These are phyloP conservation scores for Passalora sequoiae DNA, from an alignment of 2,329 filamentous ascomycete species.

Conservation along the genomic window DNA sequence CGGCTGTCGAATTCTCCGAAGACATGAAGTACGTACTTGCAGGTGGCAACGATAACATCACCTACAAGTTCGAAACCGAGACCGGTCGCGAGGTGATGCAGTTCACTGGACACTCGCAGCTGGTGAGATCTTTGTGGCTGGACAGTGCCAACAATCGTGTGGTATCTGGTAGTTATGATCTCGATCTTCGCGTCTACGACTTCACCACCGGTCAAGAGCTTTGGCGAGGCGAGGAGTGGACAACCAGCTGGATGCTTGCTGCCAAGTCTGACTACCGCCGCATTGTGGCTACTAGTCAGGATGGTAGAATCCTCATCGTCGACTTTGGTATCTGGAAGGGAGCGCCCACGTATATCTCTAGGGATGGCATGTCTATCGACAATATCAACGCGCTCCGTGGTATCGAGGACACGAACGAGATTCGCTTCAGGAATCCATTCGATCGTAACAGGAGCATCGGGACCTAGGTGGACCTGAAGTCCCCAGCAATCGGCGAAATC, in stretches of 20 bases:
- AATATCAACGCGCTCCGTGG: slow-evolving; percentile 47
- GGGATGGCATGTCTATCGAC: slow-evolving; percentile 43
- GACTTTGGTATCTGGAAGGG: slow-evolving; percentile 63
- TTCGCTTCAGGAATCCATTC: slow-evolving; percentile 23
- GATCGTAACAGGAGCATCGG: slow-evolving; percentile 5
- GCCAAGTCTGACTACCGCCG: slow-evolving; percentile 94
- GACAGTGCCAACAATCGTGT: slow-evolving; percentile 82
- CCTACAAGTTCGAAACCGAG: slow-evolving; percentile 92
- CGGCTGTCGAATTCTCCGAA: slow-evolving; percentile 92
- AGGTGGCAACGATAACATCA: slow-evolving; percentile 90
- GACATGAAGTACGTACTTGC: slow-evolving; percentile 91
- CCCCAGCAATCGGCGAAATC: too few species aligned
- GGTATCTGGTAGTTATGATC: slow-evolving; percentile 89
- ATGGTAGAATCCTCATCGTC: slow-evolving; percentile 85
- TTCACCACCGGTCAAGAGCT: slow-evolving; percentile 72
- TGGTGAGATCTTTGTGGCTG: slow-evolving; percentile 86
- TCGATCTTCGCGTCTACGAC: slow-evolving; percentile 91
- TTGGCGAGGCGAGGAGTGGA: slow-evolving; percentile 88
- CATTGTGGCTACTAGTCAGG: slow-evolving; percentile 91
- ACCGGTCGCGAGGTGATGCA: slow-evolving; percentile 78
- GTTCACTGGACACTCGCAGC: slow-evolving; percentile 74
- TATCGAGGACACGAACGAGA: slow-evolving; percentile 25
- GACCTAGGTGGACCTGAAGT: slow-evolving; percentile 3
- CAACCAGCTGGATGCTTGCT: slow-evolving; percentile 91
- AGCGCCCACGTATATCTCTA: slow-evolving; percentile 22